Conservation (phyloP, 805 yeast genomes). For the Ogataea philodendri region DNA sequence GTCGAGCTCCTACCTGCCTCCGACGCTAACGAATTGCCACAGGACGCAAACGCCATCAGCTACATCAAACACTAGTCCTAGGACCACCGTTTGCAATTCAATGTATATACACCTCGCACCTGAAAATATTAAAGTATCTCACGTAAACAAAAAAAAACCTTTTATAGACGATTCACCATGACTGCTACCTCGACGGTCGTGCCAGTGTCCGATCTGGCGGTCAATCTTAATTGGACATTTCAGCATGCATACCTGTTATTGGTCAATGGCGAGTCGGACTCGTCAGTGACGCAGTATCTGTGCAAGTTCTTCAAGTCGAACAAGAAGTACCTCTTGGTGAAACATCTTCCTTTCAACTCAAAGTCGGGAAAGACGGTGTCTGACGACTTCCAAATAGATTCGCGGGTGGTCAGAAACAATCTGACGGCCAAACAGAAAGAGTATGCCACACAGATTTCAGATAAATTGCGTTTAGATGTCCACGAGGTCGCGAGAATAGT, state of each 20-base stretch:
- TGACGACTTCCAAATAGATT: conserved; percentile 15
- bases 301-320: conserved; percentile 15
- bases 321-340: conserved; percentile 16
- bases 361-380: conserved; percentile 1
- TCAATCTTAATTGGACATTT: conserved; percentile 9
- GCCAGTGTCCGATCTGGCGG: neutral
- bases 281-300: conserved; percentile 8
- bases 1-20: conserved; percentile 26
- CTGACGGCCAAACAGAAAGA: conserved; percentile 34
- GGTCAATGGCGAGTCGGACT: conserved; percentile 12
- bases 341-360: conserved; percentile 16
- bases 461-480: conserved; percentile 38
- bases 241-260: conserved; percentile 7
- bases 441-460: conserved; percentile 41
- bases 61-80: conserved; percentile 30
- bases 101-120: conserved; percentile 11
- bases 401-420: conserved; percentile 12
- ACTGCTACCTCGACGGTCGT: conserved; percentile 2
- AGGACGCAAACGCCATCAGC: conserved; percentile 30
- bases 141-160: conserved; percentile 10
- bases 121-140: conserved; percentile 3
- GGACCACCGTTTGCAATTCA: no score
- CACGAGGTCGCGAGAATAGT: conserved; percentile 51
- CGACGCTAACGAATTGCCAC: conserved; percentile 39
- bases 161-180: conserved; percentile 1